phyloP scores from a whole-genome alignment of 1,284 basidiomycete species.

The Waitea zeae region DNA sequence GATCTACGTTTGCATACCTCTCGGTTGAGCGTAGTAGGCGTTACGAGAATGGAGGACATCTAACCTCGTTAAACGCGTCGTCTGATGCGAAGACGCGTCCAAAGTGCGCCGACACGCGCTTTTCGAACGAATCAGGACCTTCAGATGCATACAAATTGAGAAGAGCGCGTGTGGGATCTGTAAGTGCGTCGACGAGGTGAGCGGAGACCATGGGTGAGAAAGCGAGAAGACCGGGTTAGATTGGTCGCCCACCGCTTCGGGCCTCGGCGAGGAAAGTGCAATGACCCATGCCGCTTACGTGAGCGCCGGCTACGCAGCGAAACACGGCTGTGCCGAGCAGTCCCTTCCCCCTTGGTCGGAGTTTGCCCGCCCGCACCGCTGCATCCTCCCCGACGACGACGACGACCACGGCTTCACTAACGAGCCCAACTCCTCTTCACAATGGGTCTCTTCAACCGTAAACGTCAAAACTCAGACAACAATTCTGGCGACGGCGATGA shows the following conservation, averaged over 20 bases:
- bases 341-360: background rate
- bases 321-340: background rate
- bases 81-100: conserved; percentile 6
- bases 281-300: background rate
- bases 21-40: background rate
- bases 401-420: background rate
- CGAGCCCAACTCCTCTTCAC: background rate
- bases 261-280: background rate
- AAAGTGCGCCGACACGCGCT: conserved; percentile 4
- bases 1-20: no score
- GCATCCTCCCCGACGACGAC: background rate
- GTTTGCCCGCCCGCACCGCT: no score
- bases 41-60: background rate
- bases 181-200: conserved; percentile 4
- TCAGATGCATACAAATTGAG: background rate
- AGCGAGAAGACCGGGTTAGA: background rate
- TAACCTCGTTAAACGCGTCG: conserved; percentile 8
- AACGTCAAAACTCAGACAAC: conserved; percentile 8
- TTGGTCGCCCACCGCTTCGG: background rate
- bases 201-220: conserved; percentile 5
- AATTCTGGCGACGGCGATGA: conserved; percentile 10
- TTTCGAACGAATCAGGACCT: background rate
- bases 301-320: background rate
- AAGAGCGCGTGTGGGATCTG: conserved; percentile 4
- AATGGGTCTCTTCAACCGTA: conserved; percentile 22